Evolutionary conservation across 2,329 filamentous ascomycete species (phyloP), one percentile per base, ranked within the genome.

Genomic region (Cytospora schulzeri): DNA sequence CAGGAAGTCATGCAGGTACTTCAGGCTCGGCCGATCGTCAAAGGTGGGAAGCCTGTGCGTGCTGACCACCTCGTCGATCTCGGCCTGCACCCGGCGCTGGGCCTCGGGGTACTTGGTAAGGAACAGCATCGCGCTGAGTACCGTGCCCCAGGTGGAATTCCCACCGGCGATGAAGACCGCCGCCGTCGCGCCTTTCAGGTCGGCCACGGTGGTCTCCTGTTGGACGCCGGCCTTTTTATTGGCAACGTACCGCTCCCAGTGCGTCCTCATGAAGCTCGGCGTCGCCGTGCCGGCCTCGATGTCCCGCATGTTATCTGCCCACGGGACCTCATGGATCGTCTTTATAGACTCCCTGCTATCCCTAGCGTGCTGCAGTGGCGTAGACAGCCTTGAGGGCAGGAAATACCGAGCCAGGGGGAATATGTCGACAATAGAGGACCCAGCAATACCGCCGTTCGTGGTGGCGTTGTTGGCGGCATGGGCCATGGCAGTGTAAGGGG

Each of bases 161-260:
- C 76, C 75, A 14, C 81, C 81, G 17, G 81, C 81, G 45, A 79
- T 78, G 68, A 77, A 83, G 14, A 83, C 76, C 11, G 80, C 78
- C 1, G 77, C 81, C 0, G 80, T 77, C 5, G 81, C 81, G 15
- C 81, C 81, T 69, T 83, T 81, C 68, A 84, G 79, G 58, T 83
- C 80, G 12, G 76, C 76, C 15, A 78, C 66, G 0, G 74, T 77
- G 29, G 79, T 65, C 22, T 80, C 75, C 1, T 72, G 71, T 15
- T 60, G 61, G 28, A 69, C 67, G 38, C 72, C 75, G 2, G 71
- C 67, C n/a, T 71, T 70, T 14, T 54, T 69, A 66, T 63, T 73
- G 64, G 62, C 73, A 64, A 48, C 74, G 66, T 69, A 76, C 57
- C 59, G 69, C 64, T 71, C 70, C 33, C 70, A 69, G 53, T 74